Percentiles rank a stretch among this genome's conserved stretches.
Evolutionary conservation across 192 early-diverging fungal species (phyloP).

Genomic region (Backusella liffmaniae): DNA sequence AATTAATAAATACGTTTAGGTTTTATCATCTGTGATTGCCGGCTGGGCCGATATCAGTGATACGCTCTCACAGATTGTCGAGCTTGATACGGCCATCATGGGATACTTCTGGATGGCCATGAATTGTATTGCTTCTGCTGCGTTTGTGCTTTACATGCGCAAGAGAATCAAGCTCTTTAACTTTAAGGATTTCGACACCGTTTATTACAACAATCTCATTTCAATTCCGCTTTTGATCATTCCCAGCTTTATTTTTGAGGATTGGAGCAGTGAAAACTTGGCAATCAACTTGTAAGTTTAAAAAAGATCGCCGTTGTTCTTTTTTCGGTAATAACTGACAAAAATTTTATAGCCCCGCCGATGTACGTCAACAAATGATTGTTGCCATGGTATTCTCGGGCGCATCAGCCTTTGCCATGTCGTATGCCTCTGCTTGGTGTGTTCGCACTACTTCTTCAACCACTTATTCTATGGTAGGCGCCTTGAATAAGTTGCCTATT

Average conservation of each 20-base stretch:
- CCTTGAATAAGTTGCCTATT: slow-evolving; percentile 97
- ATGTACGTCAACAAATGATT: slow-evolving; percentile 52
- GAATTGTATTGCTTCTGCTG: slow-evolving; percentile 90
- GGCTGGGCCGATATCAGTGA: slow-evolving; percentile 74
- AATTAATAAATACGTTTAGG: slow-evolving; percentile 37
- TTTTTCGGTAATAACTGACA: background rate
- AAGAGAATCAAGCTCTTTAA: slow-evolving; percentile 82
- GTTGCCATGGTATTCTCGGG: slow-evolving; percentile 77
- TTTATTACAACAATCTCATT: slow-evolving; percentile 96
- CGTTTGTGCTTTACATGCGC: slow-evolving; percentile 90
- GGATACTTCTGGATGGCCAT: slow-evolving; percentile 89
- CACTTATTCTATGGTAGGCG: slow-evolving; percentile 96
- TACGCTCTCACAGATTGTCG: slow-evolving; percentile 23
- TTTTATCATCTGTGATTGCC: slow-evolving; percentile 83
- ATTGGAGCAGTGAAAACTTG: slow-evolving; percentile 63
- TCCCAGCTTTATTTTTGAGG: slow-evolving; percentile 66
- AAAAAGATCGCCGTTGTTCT: background rate
- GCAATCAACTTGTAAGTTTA: slow-evolving; percentile 55
- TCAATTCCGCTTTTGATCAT: slow-evolving; percentile 77
- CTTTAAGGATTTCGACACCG: slow-evolving; percentile 98
- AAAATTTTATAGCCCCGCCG: slow-evolving; percentile 36
- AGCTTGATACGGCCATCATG: slow-evolving; percentile 44
- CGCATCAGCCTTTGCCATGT: slow-evolving; percentile 87
- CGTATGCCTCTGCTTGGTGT: slow-evolving; percentile 81
- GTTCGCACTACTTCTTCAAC: slow-evolving; percentile 71